These are phyloP conservation scores for Pilatotrama ljubarskyi DNA, from an alignment of 768 basidiomycete genomes.

Conservation along the genomic window DNA sequence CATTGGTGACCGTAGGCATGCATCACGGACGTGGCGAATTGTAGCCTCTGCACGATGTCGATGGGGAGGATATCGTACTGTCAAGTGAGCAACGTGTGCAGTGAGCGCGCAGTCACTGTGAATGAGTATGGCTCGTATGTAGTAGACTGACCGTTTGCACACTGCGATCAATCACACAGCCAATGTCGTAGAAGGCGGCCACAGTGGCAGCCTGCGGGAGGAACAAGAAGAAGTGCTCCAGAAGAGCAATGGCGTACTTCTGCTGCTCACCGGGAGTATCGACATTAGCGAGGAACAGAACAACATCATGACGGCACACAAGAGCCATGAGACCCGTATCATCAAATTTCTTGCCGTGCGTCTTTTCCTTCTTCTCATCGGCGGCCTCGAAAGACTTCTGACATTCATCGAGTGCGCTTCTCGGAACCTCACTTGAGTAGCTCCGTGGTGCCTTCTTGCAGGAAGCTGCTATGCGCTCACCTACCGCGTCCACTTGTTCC, in stretches of 20 bases:
- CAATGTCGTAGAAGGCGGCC: conserved; percentile 35
- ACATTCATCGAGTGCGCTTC: conserved; percentile 38
- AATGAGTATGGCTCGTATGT: not conserved
- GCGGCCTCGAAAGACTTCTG: conserved; percentile 35
- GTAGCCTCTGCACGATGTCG: conserved; percentile 10
- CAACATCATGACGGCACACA: conserved; percentile 40
- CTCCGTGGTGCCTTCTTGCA: conserved; percentile 20
- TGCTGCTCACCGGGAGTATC: conserved; percentile 41
- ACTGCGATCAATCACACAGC: conserved; percentile 39
- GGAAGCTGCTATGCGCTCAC: conserved; percentile 28
- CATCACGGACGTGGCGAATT: conserved; percentile 34
- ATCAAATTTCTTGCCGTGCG: conserved; percentile 31
- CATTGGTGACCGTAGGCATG: conserved; percentile 39
- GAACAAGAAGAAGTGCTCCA: conserved; percentile 31
- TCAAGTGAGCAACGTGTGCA: not conserved
- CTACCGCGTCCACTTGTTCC: conserved; percentile 34
- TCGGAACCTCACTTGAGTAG: conserved; percentile 8
- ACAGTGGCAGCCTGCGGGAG: conserved; percentile 35
- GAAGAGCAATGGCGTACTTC: conserved; percentile 37
- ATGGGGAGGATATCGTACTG: conserved; percentile 11
- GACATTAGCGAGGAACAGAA: conserved; percentile 41
- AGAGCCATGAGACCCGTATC: conserved; percentile 40
- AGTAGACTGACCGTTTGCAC: not conserved
- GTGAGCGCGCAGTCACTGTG: not conserved
- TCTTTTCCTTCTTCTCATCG: conserved; percentile 33